Evolutionary conservation across 1,284 basidiomycete species (phyloP).

Genomic region (Mycosarcoma mackinlayi): DNA sequence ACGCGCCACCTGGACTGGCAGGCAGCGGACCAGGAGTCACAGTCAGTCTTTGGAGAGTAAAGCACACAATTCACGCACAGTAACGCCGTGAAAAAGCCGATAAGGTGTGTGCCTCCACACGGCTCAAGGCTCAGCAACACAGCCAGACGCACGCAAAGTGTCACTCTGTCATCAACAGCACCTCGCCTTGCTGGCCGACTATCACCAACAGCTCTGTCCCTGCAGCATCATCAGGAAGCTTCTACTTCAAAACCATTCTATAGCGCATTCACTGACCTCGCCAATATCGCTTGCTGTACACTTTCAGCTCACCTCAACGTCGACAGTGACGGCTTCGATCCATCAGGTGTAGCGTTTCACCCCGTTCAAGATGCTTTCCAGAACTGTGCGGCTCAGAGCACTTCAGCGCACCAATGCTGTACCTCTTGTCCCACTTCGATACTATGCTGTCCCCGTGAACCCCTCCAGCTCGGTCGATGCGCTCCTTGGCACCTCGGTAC

Average conservation of each 20-base stretch:
- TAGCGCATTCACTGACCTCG: no score
- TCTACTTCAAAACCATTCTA: not conserved
- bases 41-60: no score
- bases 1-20: not conserved
- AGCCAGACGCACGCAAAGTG: no score
- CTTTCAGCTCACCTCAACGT: not conserved
- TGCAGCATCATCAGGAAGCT: not conserved
- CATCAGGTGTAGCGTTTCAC: no score
- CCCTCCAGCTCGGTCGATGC: conserved; percentile 57
- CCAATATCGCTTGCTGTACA: not conserved
- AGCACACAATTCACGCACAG: no score
- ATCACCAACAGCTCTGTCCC: no score
- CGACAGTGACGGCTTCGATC: no score
- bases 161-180: no score
- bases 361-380: conserved; percentile 23
- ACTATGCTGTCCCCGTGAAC: conserved; percentile 57
- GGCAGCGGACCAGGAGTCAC: no score
- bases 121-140: conserved; percentile 5
- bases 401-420: conserved; percentile 7
- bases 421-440: not conserved
- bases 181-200: no score
- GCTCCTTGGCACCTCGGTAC: conserved; percentile 53
- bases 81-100: conserved; percentile 3
- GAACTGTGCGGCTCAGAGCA: conserved; percentile 22
- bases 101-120: conserved; percentile 35